phyloP scores from a whole-genome alignment of 495 filamentous ascomycete genomes.

The Talaromyces nanjingensis region DNA sequence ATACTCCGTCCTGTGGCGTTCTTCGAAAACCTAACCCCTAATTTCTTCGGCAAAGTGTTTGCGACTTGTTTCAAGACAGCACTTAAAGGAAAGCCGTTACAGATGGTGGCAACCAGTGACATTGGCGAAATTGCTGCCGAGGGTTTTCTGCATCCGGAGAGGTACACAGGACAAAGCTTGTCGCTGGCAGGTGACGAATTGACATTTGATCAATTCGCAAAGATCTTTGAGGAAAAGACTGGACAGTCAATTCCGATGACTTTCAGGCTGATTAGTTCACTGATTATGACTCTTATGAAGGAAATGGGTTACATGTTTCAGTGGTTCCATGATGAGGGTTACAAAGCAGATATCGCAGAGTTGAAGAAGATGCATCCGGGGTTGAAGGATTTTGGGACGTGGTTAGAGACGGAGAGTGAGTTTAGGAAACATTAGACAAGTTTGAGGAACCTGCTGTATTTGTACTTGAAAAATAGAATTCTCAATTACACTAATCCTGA shows the following conservation, averaged over 20 bases:
- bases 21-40: conserved; percentile 56
- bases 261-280: conserved; percentile 31
- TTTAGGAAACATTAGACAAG: conserved; percentile 18
- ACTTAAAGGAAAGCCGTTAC: conserved; percentile 44
- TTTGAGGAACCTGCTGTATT: too few relatives aligned
- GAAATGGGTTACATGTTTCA: conserved; percentile 56
- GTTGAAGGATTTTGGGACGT: conserved; percentile 51
- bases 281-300: conserved; percentile 36
- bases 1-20: conserved; percentile 61
- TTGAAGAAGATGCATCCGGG: conserved; percentile 42
- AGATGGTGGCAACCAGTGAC: conserved; percentile 50
- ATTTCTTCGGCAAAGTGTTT: conserved; percentile 55
- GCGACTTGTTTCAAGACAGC: conserved; percentile 40
- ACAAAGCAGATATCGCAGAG: conserved; percentile 48
- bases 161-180: conserved; percentile 38
- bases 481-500: too few relatives aligned
- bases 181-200: conserved; percentile 56
- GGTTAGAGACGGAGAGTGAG: conserved; percentile 52
- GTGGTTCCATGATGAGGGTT: conserved; percentile 59
- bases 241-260: conserved; percentile 45
- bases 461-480: too few relatives aligned
- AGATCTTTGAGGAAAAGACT: conserved; percentile 41
- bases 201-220: conserved; percentile 40
- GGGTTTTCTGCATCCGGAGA: conserved; percentile 46
- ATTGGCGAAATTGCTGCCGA: conserved; percentile 60